Evolutionary conservation across 2,329 filamentous ascomycete species (phyloP), one percentile per base, ranked within the genome.

Genomic region (Microcera coccophila): DNA sequence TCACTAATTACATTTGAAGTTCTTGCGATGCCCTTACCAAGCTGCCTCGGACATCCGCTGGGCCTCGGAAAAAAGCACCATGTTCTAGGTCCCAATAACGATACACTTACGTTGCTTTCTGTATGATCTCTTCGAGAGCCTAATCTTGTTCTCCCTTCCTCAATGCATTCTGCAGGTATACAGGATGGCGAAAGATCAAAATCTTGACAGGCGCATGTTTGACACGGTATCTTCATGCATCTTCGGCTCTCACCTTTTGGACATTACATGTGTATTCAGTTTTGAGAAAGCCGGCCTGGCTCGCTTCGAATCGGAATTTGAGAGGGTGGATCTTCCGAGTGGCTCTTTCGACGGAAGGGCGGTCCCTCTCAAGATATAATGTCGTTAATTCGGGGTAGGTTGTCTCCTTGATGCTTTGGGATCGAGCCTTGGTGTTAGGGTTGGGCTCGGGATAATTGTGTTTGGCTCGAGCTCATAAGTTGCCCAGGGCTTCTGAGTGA

Each of bases 201-300:
- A 81, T 75, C 52, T 81, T 81, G 37, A 81, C 73, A 0, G 77
- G 76, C 0, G 75, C 74, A 58, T 55, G 4, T 68, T 62, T 28
- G 39, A 48, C 29, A 32, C 7, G 12, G 22, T 26, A n/a, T 15
- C 29, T 14, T 32, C 29, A 7, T 32, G 29, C 54, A 8, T 65
- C 57, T 39, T 15, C 16, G 20, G 43, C 14, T 0, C 40, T 15
- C 9, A 32, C 9, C 15, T n/a, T 32, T 15, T 15, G 9, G n/a
- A 32, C 15, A 32, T 17, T 8, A 17, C 10, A 36, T 52, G 16
- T 26, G 32, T 40, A 29, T 7, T 29, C 17, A 7, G 32, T 35
- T 36, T 15, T 35, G 29, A 41, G 29, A 5, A 41, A 58, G 2
- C 22, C 55, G 4, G 29, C 35, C 29, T 35, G 44, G 4, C 40